Percentiles rank a stretch among this genome's conserved stretches.
These are phyloP conservation scores for Flaveria bidentis DNA, from an alignment of 129 eudicot species.

Conservation along the genomic window DNA sequence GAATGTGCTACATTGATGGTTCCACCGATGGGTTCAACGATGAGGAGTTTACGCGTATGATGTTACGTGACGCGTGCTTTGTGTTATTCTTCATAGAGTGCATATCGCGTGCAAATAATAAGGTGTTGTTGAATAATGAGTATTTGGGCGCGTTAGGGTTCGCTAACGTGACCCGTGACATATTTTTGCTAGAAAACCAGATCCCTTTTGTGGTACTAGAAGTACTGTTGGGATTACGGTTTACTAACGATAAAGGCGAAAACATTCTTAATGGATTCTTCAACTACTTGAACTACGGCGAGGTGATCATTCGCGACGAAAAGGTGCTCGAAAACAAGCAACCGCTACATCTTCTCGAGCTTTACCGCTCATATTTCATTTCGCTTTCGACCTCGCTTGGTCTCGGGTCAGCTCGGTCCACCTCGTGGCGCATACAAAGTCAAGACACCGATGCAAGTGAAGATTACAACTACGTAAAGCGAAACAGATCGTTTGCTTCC, in stretches of 20 bases:
- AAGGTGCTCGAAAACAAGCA: constrained; percentile 29
- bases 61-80: constrained; percentile 44
- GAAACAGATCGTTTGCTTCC: constrained; percentile 35
- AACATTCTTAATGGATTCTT: constrained; percentile 24
- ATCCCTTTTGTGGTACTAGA: constrained; percentile 37
- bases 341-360: constrained; percentile 47
- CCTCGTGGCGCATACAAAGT: not conserved
- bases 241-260: constrained; percentile 29
- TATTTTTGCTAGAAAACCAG: constrained; percentile 48
- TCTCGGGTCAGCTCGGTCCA: not conserved
- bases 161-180: constrained; percentile 36
- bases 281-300: constrained; percentile 39
- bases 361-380: constrained; percentile 41
- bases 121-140: constrained; percentile 30
- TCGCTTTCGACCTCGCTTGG: constrained; percentile 16
- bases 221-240: constrained; percentile 31
- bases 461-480: constrained; percentile 23
- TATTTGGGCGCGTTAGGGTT: constrained; percentile 41
- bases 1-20: constrained; percentile 30
- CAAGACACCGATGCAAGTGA: not conserved
- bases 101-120: not conserved
- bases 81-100: constrained; percentile 39
- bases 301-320: constrained; percentile 8
- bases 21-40: constrained; percentile 29
- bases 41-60: constrained; percentile 36